phyloP scores from a whole-genome alignment of 1,284 basidiomycete genomes.

The Rhodotorula sp. region DNA sequence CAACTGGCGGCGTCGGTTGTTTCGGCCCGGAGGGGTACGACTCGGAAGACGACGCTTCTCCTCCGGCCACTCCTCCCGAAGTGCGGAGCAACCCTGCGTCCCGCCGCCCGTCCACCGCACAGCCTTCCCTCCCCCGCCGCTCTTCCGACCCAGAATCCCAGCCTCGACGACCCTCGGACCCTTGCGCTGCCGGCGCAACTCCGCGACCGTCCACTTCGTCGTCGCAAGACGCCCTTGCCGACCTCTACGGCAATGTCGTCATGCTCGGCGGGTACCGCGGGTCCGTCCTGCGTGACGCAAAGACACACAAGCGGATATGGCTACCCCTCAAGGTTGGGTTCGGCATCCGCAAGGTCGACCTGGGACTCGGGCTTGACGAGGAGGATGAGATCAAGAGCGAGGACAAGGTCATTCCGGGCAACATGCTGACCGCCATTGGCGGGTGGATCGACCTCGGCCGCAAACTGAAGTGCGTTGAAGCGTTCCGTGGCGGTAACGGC shows the following conservation, averaged over 20 bases:
- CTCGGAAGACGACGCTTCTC: constrained; percentile 12
- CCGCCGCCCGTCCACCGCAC: neutral
- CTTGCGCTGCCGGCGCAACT: neutral
- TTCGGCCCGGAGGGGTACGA: constrained; percentile 7
- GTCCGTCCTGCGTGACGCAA: constrained; percentile 47
- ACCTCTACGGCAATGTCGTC: constrained; percentile 48
- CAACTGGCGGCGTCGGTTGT: neutral
- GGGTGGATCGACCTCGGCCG: constrained; percentile 49
- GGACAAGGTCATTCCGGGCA: constrained; percentile 46
- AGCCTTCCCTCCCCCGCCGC: neutral
- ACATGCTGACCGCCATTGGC: constrained; percentile 46
- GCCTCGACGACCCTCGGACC: neutral
- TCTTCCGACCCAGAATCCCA: constrained; percentile 1
- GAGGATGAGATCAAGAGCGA: constrained; percentile 41
- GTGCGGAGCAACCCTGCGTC: neutral
- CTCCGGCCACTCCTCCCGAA: constrained; percentile 1
- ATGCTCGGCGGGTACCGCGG: constrained; percentile 50
- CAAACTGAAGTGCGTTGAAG: constrained; percentile 36
- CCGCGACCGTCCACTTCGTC: too few relatives aligned
- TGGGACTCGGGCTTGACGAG: constrained; percentile 46
- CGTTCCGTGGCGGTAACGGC: too few relatives aligned
- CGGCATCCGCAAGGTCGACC: constrained; percentile 45
- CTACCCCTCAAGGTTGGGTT: constrained; percentile 48
- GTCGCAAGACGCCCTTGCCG: constrained; percentile 39
- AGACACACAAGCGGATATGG: constrained; percentile 47